phyloP scores from a whole-genome alignment of 2,329 filamentous ascomycete species.

The Hypoxylon sp. region DNA sequence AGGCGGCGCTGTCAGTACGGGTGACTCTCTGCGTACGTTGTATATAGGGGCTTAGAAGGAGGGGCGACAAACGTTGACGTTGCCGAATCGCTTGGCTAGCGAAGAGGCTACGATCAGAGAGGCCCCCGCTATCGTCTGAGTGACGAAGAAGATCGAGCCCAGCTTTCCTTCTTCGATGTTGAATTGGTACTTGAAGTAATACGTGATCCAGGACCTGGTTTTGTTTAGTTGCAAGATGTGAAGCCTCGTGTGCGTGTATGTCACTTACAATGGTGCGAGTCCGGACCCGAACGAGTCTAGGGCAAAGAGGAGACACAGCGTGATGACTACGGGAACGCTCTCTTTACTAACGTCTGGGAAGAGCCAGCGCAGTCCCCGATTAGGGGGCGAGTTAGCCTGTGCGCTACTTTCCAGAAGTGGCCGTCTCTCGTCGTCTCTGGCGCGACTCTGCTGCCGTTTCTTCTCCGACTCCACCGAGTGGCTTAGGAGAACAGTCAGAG shows the following conservation, averaged over 20 bases:
- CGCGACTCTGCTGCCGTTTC: constrained; percentile 37
- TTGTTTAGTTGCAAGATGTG: constrained; percentile 20
- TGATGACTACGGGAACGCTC: constrained; percentile 63
- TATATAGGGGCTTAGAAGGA: constrained; percentile 41
- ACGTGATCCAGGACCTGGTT: constrained; percentile 69
- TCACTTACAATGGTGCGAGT: constrained; percentile 72
- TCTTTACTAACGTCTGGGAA: constrained; percentile 64
- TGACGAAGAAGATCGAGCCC: constrained; percentile 67
- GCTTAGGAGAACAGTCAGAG: constrained; percentile 63
- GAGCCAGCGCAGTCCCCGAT: constrained; percentile 49
- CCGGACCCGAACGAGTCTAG: constrained; percentile 67
- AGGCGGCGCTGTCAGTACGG: not conserved
- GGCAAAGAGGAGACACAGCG: constrained; percentile 69
- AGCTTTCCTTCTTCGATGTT: constrained; percentile 62
- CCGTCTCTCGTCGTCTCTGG: constrained; percentile 36
- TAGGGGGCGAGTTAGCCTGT: constrained; percentile 8
- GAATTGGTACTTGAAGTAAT: constrained; percentile 65
- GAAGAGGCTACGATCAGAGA: constrained; percentile 67
- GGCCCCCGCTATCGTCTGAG: constrained; percentile 63
- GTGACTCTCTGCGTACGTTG: too few relatives aligned
- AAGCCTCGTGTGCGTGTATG: constrained; percentile 48
- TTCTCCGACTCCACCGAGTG: constrained; percentile 51
- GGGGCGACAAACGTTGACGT: constrained; percentile 69
- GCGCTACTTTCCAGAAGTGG: constrained; percentile 39
- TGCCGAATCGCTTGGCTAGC: constrained; percentile 67